Base-by-base conservation (phyloP, 805 yeast genomes). In the Candida morakotiae region DNA sequence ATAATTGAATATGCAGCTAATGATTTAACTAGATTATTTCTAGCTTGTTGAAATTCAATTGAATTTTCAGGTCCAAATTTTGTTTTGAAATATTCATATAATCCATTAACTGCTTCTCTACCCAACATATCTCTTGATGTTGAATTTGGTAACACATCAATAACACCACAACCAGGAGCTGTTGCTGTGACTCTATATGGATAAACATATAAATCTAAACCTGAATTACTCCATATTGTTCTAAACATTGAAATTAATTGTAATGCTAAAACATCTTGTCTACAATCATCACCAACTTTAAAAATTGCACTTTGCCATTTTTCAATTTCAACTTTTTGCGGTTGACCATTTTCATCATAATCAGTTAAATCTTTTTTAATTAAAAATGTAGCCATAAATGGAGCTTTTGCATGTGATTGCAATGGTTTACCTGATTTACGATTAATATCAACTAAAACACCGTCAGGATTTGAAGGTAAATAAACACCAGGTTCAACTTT, bases 161-260 rank as follows among this genome's bases (percentile, higher is more conserved):
- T 93, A 30, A 93, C 95, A 62, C 99, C 99, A 67, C 98, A 89
- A 0, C 99, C 98, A 1, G 98, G 98, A 2, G 96, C 96, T 8
- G 99, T 93, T 1, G 99, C 98, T 0, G 96, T 89, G 18, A 93
- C 98, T 47, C 97, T 69, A 61, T 93, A 77, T 1, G 99, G 98
- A 64, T 78, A 94, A 18, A 93, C 94, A 60, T 72, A 93, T 29
- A 91, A 75, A 58, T 93, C 98, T 44, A 93, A 69, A 1, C 98
- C 98, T 9, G 85, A 79, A 45, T 78, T 75, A 44, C 79, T 77
- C 94, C 96, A 93, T 36, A 93, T 86, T 30, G 91, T 80, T 51
- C 95, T 75, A 71, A 94, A 93, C 25, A 93, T 81, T 3, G 96
- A 83, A 40, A 94, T 83, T 53, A 93, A 69, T 56, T 93, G 99